phyloP scores from a whole-genome alignment of 2,329 filamentous ascomycete species.

The Alternaria infectoria region DNA sequence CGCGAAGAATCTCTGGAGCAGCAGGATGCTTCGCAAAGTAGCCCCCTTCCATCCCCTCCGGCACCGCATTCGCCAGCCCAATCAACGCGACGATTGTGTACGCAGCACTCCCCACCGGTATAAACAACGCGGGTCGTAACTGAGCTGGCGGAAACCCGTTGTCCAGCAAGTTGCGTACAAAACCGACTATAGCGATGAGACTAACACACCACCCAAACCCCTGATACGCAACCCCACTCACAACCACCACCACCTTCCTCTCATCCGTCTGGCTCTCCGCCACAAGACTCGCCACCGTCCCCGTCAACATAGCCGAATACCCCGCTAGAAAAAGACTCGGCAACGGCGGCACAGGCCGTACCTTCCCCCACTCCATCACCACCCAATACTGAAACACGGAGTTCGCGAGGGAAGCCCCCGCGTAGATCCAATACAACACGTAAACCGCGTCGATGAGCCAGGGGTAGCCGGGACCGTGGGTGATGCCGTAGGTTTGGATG shows the following conservation, averaged over 20 bases:
- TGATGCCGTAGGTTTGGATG: constrained; percentile 43
- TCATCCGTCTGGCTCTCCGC: constrained; percentile 62
- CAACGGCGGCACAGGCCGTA: constrained; percentile 68
- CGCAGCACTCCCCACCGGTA: constrained; percentile 72
- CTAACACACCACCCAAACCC: constrained; percentile 71
- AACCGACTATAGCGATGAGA: constrained; percentile 71
- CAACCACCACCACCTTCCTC: constrained; percentile 64
- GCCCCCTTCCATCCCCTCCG: constrained; percentile 40
- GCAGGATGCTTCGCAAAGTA: constrained; percentile 31
- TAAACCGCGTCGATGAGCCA: constrained; percentile 47
- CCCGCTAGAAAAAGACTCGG: constrained; percentile 73
- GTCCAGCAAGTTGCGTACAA: constrained; percentile 70
- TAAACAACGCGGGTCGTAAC: constrained; percentile 72
- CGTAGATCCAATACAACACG: constrained; percentile 52
- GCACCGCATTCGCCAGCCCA: constrained; percentile 65
- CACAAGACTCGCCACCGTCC: constrained; percentile 71
- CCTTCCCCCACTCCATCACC: constrained; percentile 59
- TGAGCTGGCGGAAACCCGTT: constrained; percentile 65
- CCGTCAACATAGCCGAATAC: constrained; percentile 72
- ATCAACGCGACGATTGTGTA: constrained; percentile 75
- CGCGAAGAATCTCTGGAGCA: constrained; percentile 43
- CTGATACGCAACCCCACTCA: constrained; percentile 70
- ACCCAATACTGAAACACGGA: constrained; percentile 61
- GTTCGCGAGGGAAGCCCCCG: constrained; percentile 40
- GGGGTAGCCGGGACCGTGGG: constrained; percentile 36